Evolutionary conservation across 306 rosid genomes (phyloP).

Genomic region (Citrullus colocynthis): DNA sequence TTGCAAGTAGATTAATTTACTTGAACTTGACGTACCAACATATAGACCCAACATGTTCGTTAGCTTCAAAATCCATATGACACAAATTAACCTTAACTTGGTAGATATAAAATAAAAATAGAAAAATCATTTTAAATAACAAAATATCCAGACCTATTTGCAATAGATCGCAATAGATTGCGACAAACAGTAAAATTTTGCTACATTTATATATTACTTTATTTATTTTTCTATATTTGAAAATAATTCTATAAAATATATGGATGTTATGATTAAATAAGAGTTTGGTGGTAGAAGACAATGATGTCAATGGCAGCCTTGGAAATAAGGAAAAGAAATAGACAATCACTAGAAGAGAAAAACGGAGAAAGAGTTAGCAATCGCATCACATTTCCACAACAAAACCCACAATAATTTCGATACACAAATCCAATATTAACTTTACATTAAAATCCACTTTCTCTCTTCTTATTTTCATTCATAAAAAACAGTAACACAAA

Average conservation of each 20-base stretch:
- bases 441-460: not conserved
- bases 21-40: no score
- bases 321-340: constrained; percentile 4
- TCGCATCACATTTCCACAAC: not conserved
- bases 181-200: no score
- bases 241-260: not conserved
- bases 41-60: no score
- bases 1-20: no score
- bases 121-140: no score
- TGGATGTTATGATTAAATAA: not conserved
- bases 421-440: no score
- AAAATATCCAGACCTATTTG: no score
- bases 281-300: not conserved
- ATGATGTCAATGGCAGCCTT: not conserved
- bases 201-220: no score
- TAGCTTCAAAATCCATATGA: not conserved
- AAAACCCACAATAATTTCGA: not conserved
- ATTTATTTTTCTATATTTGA: no score
- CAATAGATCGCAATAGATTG: no score
- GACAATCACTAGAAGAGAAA: constrained; percentile 11
- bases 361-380: constrained; percentile 1
- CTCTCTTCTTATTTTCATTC: no score
- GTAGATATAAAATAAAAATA: not conserved
- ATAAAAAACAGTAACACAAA: not conserved
- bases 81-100: no score